Percentiles rank a stretch among this genome's conserved stretches.
Evolutionary conservation across 306 rosid species (phyloP).

Genomic region (Pyrus pyrifolia): DNA sequence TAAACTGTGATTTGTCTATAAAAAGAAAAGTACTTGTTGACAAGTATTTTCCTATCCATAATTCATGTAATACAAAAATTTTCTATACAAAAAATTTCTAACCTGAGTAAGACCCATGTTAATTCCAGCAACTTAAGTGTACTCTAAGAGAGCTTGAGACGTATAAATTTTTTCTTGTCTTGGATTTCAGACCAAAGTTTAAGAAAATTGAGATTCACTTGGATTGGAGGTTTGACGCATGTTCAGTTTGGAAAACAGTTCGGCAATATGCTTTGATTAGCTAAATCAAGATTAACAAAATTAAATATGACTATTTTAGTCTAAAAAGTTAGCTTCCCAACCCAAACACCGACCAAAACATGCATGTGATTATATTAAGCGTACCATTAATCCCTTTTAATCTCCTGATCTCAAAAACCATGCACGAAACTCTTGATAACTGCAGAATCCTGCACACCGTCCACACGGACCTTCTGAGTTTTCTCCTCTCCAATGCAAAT

Average conservation of each 20-base stretch:
- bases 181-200: background rate
- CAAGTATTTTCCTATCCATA: too few relatives aligned
- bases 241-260: background rate
- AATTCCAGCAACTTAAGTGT: too few relatives aligned
- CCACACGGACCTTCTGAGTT: constrained; percentile 18
- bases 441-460: constrained; percentile 6
- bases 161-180: background rate
- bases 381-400: background rate
- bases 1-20: too few relatives aligned
- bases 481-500: background rate
- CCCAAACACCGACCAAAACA: background rate
- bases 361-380: constrained; percentile 1
- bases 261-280: background rate
- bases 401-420: background rate
- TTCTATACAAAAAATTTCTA: background rate
- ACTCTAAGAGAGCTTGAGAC: too few relatives aligned
- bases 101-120: background rate
- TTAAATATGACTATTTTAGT: background rate
- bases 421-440: background rate
- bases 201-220: background rate
- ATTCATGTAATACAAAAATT: too few relatives aligned
- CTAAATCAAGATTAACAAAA: background rate
- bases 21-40: too few relatives aligned
- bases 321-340: background rate
- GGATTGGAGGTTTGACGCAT: background rate